Conservation (phyloP, 1,139 yeast genomes). For the Pichia sp. region DNA sequence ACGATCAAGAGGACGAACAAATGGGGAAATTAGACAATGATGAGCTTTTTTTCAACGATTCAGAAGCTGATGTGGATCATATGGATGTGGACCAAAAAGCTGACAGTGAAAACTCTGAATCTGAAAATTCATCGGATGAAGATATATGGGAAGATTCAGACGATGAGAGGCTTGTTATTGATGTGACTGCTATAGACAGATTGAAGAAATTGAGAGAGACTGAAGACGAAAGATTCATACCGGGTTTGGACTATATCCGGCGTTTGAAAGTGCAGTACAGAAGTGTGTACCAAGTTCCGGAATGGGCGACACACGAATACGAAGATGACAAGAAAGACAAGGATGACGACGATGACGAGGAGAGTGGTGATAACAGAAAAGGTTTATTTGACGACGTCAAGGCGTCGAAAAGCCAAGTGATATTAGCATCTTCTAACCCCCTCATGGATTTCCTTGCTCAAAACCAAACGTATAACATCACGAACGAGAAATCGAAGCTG, state of each 20-base stretch:
- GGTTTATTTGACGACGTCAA: conserved; percentile 35
- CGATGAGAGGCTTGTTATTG: conserved; percentile 68
- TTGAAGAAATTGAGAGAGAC: conserved; percentile 67
- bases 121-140: conserved; percentile 29
- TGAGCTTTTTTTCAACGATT: conserved; percentile 62
- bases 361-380: conserved; percentile 28
- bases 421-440: conserved; percentile 47
- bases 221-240: conserved; percentile 54
- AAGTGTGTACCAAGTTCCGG: conserved; percentile 81
- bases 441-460: conserved; percentile 57
- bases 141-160: conserved; percentile 91
- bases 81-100: conserved; percentile 40
- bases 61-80: conserved; percentile 37
- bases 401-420: conserved; percentile 32
- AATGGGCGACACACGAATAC: conserved; percentile 59
- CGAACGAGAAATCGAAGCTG: conserved; percentile 44
- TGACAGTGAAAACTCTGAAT: conserved; percentile 34
- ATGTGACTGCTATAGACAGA: conserved; percentile 57
- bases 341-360: conserved; percentile 31
- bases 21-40: conserved; percentile 49
- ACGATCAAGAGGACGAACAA: conserved; percentile 33
- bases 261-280: conserved; percentile 83
- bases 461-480: conserved; percentile 52
- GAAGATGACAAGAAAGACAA: conserved; percentile 32
- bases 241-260: conserved; percentile 63